Percentiles rank a stretch among this genome's conserved stretches.
Evolutionary conservation across 2,329 filamentous ascomycete species (phyloP).

Genomic region (Ceratocystis papillata): DNA sequence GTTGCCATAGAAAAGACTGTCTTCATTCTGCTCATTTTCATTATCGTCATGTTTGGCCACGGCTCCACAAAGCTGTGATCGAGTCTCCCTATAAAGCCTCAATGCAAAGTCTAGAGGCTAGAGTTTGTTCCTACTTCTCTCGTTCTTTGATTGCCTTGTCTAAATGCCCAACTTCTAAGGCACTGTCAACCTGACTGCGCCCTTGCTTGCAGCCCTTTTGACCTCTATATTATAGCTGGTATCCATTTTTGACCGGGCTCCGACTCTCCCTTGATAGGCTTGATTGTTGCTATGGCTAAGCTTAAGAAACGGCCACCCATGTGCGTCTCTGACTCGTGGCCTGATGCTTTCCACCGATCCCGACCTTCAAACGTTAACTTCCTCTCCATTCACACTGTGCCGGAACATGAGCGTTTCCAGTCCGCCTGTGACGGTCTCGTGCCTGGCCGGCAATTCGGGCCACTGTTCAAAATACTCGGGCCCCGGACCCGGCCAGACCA

Average conservation of each 20-base stretch:
- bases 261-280: background rate
- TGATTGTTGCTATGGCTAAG: background rate
- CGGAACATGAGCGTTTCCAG: background rate
- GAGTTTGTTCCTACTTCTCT: background rate
- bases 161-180: background rate
- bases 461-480: constrained; percentile 1
- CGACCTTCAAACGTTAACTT: constrained; percentile 1
- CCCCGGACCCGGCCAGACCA: constrained; percentile 5
- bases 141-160: background rate
- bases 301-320: background rate
- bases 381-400: background rate
- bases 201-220: background rate
- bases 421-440: background rate
- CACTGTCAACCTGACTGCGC: too few relatives aligned
- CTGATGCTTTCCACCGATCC: constrained; percentile 5
- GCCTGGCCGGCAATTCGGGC: background rate
- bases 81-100: background rate
- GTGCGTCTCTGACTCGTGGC: constrained; percentile 1
- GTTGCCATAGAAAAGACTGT: background rate
- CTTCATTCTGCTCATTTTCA: background rate
- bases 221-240: background rate
- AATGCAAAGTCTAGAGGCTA: background rate
- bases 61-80: background rate
- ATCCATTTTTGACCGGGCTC: background rate
- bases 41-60: background rate